These are phyloP conservation scores for Geum urbanum DNA, from an alignment of 306 rosid species.

Conservation along the genomic window DNA sequence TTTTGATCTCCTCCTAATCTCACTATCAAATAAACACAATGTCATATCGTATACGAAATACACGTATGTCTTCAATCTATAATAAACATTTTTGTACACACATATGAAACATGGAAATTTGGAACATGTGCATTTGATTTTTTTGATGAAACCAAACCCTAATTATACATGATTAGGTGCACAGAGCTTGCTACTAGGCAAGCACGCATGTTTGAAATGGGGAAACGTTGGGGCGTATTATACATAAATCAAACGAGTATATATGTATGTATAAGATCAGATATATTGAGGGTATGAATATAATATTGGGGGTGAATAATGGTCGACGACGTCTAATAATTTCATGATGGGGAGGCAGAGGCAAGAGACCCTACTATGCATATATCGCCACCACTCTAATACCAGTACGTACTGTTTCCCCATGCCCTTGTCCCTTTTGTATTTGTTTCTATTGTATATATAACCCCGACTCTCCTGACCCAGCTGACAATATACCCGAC, in stretches of 20 bases:
- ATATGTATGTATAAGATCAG: background rate
- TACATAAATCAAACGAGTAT: background rate
- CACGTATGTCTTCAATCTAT: too few species aligned
- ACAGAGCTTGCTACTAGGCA: too few species aligned
- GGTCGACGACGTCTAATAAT: slow-evolving; percentile 53
- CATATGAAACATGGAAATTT: too few species aligned
- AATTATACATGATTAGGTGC: too few species aligned
- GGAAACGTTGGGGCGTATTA: background rate
- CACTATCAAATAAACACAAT: background rate
- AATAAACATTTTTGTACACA: too few species aligned
- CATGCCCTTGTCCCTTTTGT: slow-evolving; percentile 55
- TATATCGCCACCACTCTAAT: background rate
- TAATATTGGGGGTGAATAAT: slow-evolving; percentile 73
- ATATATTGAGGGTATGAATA: slow-evolving; percentile 49
- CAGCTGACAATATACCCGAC: slow-evolving; percentile 21
- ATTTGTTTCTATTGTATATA: slow-evolving; percentile 43
- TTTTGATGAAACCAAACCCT: background rate
- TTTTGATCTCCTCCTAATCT: background rate
- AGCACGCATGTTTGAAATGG: slow-evolving; percentile 17
- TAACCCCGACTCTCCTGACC: slow-evolving; percentile 11
- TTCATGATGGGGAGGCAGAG: slow-evolving; percentile 46
- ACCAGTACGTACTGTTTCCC: slow-evolving; percentile 25
- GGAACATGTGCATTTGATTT: too few species aligned
- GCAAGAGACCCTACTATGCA: slow-evolving; percentile 35
- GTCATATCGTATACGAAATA: background rate